Evolutionary conservation across 2,329 filamentous ascomycete species (phyloP), one percentile per base, ranked within the genome.

Genomic region (Verticillium albo-atrum): DNA sequence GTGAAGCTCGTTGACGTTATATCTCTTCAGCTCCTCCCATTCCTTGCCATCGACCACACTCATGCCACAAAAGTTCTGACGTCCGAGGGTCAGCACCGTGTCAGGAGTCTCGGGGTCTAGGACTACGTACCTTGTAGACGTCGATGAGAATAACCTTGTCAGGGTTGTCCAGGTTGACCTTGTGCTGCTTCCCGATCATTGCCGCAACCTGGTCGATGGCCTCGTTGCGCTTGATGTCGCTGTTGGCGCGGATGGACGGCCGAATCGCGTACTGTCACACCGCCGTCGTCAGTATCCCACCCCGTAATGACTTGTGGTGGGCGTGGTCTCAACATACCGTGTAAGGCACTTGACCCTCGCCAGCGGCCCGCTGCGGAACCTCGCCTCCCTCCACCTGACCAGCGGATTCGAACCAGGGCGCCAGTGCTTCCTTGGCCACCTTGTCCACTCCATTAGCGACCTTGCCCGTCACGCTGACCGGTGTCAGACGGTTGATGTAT

Each of bases 61-160:
- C 78, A 95, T 88, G 25, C 91, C 90, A 68, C 88, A 89, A 47
- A 91, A 82, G 58, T 86, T 87, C 89, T 93, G 66, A 62, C n/a
- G 17, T 25, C 20, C 20, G 10, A 17, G 15, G 35, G 54, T 62
- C 37, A 65, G 55, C 27, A 6, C n/a, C 17, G 20, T 14, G 9
- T 17, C 23, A n/a, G 37, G 15, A 17, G 37, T 7, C 10, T 23
- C 2, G 37, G 30, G 10, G 14, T 9, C 7, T 14, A 14, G 9
- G 9, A 4, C 9, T 55, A 65, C 15, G 20, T 81, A 91, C 90
- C 83, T 92, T 87, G 72, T 89, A 94, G 59, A 95, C 82, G 67
- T 95, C 90, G 59, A 95, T 85, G 62, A 94, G 75, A 65, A 95
- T 88, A 32, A 93, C 84, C 69, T 91, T 85, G 74, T 94, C 90